Conservation (phyloP, 805 yeast genomes). For the Citeromyces matritensis region DNA sequence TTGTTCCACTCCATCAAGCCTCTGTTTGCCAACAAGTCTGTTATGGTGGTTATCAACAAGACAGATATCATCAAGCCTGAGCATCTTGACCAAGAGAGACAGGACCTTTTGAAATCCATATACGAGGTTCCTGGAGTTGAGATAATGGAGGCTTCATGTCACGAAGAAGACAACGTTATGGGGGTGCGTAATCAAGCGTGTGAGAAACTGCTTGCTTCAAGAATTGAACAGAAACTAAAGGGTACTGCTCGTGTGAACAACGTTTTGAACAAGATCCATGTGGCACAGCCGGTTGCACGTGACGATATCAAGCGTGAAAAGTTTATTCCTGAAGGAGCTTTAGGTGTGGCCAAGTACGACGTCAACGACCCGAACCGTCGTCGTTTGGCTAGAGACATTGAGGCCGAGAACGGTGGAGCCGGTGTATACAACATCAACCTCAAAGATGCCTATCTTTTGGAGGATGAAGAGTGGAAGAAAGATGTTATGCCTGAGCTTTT, state of each 20-base stretch:
- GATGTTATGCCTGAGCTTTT: slow-evolving; percentile 94
- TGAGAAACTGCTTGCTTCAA: slow-evolving; percentile 86
- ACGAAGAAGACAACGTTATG: slow-evolving; percentile 90
- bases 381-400: slow-evolving; percentile 73
- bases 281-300: slow-evolving; percentile 77
- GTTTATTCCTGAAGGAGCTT: slow-evolving; percentile 67
- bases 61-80: slow-evolving; percentile 79
- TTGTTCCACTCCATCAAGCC: slow-evolving; percentile 96
- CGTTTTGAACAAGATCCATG: slow-evolving; percentile 91
- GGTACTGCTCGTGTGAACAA: slow-evolving; percentile 80
- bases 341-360: slow-evolving; percentile 51
- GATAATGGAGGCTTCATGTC: slow-evolving; percentile 86
- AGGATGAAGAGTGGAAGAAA: slow-evolving; percentile 95
- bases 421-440: slow-evolving; percentile 93
- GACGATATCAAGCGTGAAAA: slow-evolving; percentile 77
- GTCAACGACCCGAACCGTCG: slow-evolving; percentile 71
- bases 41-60: slow-evolving; percentile 90
- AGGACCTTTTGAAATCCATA: slow-evolving; percentile 53
- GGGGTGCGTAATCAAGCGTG: slow-evolving; percentile 93
- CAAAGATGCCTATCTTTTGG: slow-evolving; percentile 82
- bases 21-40: slow-evolving; percentile 91
- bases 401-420: slow-evolving; percentile 94
- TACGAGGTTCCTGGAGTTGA: slow-evolving; percentile 68
- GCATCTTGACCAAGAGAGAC: slow-evolving; percentile 68
- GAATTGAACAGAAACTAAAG: slow-evolving; percentile 94